Percentiles rank a stretch among this genome's conserved stretches.
Evolutionary conservation across 805 yeast species (phyloP).

Genomic region (Saccharomycopsis sp.): DNA sequence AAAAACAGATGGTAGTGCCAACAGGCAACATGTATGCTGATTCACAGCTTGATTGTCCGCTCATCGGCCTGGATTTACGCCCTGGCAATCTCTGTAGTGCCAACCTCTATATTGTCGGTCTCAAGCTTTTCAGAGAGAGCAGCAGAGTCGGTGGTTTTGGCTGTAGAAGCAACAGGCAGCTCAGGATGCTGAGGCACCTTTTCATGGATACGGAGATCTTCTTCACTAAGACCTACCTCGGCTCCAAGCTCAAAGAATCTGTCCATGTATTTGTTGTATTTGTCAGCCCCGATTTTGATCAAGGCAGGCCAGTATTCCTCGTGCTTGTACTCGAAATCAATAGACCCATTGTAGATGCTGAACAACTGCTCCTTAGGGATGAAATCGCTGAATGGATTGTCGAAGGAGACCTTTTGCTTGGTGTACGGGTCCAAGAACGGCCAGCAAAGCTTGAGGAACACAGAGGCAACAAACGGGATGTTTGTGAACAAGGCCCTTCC

Average conservation of each 20-base stretch:
- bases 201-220: conserved; percentile 37
- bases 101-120: neutral
- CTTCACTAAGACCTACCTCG: conserved; percentile 48
- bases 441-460: conserved; percentile 48
- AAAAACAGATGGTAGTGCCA: too few relatives aligned
- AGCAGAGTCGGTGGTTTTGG: neutral
- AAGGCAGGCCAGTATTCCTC: conserved; percentile 48
- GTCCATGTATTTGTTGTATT: conserved; percentile 33
- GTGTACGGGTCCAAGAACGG: conserved; percentile 57
- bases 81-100: neutral
- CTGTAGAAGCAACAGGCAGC: neutral
- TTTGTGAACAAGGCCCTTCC: conserved; percentile 49
- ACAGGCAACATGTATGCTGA: too few relatives aligned
- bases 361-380: conserved; percentile 49
- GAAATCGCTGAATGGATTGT: conserved; percentile 48
- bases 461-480: conserved; percentile 51
- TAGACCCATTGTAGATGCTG: conserved; percentile 39
- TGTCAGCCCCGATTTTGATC: conserved; percentile 35
- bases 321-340: conserved; percentile 47
- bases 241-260: conserved; percentile 37
- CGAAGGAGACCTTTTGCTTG: conserved; percentile 49
- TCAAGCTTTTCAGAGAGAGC: neutral
- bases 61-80: neutral
- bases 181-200: conserved; percentile 9
- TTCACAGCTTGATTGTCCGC: too few relatives aligned